phyloP scores from a whole-genome alignment of 371 early-diverging fungal species.

The Funneliformis caledonium region DNA sequence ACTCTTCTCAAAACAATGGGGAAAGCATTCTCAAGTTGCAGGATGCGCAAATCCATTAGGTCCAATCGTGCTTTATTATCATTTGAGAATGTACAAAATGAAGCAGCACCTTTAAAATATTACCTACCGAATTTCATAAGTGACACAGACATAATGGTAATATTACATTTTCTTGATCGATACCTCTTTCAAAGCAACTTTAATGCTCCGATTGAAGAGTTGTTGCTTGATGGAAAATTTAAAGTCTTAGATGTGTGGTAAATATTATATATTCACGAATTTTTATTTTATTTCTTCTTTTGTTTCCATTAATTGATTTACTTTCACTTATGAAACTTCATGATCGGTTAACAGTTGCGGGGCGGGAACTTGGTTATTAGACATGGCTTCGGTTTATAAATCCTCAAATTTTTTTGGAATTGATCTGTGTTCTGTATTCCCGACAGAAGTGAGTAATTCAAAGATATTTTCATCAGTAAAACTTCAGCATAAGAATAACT shows the following conservation, averaged over 20 bases:
- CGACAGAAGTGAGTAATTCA: background rate
- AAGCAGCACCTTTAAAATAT: background rate
- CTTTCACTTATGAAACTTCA: too few species aligned
- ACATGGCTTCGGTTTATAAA: conserved; percentile 63
- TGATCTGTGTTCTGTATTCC: background rate
- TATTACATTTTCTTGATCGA: background rate
- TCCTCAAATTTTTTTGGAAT: conserved; percentile 56
- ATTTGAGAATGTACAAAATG: background rate
- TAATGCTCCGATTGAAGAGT: background rate
- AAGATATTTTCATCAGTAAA: too few species aligned
- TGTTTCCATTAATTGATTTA: too few species aligned
- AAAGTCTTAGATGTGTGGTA: background rate
- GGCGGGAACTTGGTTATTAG: conserved; percentile 56
- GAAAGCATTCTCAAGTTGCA: too few species aligned
- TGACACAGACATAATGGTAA: background rate
- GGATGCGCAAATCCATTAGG: too few species aligned
- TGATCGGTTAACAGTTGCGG: conserved; percentile 35
- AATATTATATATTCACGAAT: background rate
- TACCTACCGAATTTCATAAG: background rate
- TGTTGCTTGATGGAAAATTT: background rate
- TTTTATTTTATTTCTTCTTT: too few species aligned
- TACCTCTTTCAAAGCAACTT: background rate
- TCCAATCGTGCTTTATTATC: too few species aligned
- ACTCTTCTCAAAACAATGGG: too few species aligned
- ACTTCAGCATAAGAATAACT: too few species aligned